Evolutionary conservation across 2,329 filamentous ascomycete genomes (phyloP).

Genomic region (Arthroderma sp.): DNA sequence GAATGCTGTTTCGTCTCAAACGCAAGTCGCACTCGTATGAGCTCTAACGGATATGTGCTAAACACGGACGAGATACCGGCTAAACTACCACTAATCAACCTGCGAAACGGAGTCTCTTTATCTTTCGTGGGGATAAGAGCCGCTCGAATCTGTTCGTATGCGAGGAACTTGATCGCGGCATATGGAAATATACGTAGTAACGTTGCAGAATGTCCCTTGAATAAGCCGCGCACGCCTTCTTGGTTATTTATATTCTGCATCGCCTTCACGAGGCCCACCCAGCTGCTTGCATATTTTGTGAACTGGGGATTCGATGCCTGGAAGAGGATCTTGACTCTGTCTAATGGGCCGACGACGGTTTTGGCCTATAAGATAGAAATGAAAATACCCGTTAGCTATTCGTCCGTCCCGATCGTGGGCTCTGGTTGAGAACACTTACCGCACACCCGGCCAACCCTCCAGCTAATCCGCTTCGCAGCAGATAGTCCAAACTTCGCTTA

Average conservation of each 20-base stretch:
- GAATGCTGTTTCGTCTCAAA: conserved; percentile 77
- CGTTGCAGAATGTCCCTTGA: conserved; percentile 88
- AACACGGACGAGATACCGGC: conserved; percentile 80
- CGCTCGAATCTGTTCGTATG: conserved; percentile 88
- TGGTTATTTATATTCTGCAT: conserved; percentile 68
- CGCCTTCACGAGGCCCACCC: conserved; percentile 69
- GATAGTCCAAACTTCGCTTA: conserved; percentile 69
- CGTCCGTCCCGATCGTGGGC: background rate
- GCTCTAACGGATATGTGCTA: conserved; percentile 88
- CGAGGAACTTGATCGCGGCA: conserved; percentile 92
- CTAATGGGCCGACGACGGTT: conserved; percentile 86
- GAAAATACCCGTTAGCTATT: background rate
- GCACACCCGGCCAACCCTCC: conserved; percentile 86
- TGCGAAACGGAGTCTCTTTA: conserved; percentile 67
- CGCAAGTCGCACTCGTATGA: conserved; percentile 80
- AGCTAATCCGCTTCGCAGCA: conserved; percentile 69
- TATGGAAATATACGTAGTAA: conserved; percentile 93
- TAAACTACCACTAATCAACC: conserved; percentile 36
- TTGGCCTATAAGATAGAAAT: conserved; percentile 53
- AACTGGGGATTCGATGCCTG: conserved; percentile 91
- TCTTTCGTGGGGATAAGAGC: conserved; percentile 56
- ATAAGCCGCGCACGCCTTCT: conserved; percentile 65
- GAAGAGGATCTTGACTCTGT: conserved; percentile 97
- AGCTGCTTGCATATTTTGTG: conserved; percentile 80
- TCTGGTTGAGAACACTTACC: conserved; percentile 41